These are phyloP conservation scores for Colletotrichum destructivum DNA, from an alignment of 2,329 filamentous ascomycete species.

Conservation along the genomic window DNA sequence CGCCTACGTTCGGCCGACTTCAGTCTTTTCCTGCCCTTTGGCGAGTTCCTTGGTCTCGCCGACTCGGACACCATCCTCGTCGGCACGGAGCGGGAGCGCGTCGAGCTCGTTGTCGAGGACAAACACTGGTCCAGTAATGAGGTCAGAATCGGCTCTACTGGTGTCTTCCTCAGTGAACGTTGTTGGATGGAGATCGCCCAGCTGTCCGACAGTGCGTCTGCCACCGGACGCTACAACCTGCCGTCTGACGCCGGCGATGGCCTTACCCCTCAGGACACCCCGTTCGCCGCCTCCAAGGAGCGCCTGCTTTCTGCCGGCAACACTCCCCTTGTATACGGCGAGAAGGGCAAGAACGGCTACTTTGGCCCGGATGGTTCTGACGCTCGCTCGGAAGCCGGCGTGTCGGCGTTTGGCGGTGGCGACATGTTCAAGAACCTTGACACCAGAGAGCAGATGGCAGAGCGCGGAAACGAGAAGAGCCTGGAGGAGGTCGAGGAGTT, in stretches of 20 bases:
- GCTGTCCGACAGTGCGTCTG: conserved; percentile 74
- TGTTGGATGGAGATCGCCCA: conserved; percentile 95
- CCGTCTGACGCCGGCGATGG: conserved; percentile 76
- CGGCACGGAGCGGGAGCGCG: conserved; percentile 92
- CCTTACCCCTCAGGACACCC: conserved; percentile 70
- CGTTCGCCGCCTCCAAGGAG: conserved; percentile 76
- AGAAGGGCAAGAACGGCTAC: conserved; percentile 84
- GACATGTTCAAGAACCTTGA: conserved; percentile 99
- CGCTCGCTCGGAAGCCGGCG: conserved; percentile 90
- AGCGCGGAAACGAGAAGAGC: conserved; percentile 92
- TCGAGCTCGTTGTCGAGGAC: conserved; percentile 91
- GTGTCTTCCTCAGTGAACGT: conserved; percentile 94
- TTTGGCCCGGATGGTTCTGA: conserved; percentile 86
- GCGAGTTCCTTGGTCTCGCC: conserved; percentile 91
- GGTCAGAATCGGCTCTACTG: conserved; percentile 90
- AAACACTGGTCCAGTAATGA: conserved; percentile 95
- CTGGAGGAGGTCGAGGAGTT: conserved; percentile 92
- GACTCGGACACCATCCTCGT: conserved; percentile 89
- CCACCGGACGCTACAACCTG: conserved; percentile 66
- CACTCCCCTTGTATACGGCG: conserved; percentile 76
- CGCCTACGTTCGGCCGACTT: conserved; percentile 94
- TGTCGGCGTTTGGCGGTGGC: conserved; percentile 89
- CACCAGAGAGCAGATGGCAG: conserved; percentile 93
- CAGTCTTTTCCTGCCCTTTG: conserved; percentile 94
- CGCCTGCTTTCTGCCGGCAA: conserved; percentile 67